Evolutionary conservation across 1,139 yeast species (phyloP), one percentile per base, ranked within the genome.

Genomic region (Geotrichum europaeum): DNA sequence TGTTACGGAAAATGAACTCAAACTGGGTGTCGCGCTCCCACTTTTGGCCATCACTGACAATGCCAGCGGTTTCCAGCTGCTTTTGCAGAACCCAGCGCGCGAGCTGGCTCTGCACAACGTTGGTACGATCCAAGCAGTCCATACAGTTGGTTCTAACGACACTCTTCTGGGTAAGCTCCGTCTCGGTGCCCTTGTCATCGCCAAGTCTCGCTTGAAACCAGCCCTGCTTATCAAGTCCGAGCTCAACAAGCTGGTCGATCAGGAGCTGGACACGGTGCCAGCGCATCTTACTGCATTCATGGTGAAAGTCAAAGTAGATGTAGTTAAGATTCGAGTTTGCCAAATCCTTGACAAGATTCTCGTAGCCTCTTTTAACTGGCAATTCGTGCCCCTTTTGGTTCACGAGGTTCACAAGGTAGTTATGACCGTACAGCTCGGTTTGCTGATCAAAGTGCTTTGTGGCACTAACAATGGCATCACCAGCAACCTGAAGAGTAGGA

Each of bases 101-200:
- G 63, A 94, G 76, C 61, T 90, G 90, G 18, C 96, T 86, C 77
- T 94, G 99, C 32, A 94, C 99, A 58, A 94, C 99, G 72, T 94
- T 94, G 24, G 99, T 94, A 75, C 99, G 85, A 74, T 94, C 99
- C 67, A 94, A 81, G 76, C 99, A 94, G 76, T 94, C 99, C 98
- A 94, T 95, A 79, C 99, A 94, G 75, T 94, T 94, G n/a, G 99
- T 89, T 72, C 99, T 82, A 34, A 94, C 96, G 20, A 87, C 81
- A 60, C 89, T 84, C 22, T 75, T 69, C 76, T 94, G 99, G 52
- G 72, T 63, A 56, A 76, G 72, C 57, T 75, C 69, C 61, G 76
- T 74, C 4, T 70, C 60, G 20, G 60, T 63, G 9, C 70, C 70
- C 43, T 66, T 67, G 3, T 69, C 59, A 15, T 40, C 58, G 9